Percentiles rank a stretch among this genome's conserved stretches.
Evolutionary conservation across 2,329 filamentous ascomycete species (phyloP).

Genomic region (Cordyceps tenuipes): DNA sequence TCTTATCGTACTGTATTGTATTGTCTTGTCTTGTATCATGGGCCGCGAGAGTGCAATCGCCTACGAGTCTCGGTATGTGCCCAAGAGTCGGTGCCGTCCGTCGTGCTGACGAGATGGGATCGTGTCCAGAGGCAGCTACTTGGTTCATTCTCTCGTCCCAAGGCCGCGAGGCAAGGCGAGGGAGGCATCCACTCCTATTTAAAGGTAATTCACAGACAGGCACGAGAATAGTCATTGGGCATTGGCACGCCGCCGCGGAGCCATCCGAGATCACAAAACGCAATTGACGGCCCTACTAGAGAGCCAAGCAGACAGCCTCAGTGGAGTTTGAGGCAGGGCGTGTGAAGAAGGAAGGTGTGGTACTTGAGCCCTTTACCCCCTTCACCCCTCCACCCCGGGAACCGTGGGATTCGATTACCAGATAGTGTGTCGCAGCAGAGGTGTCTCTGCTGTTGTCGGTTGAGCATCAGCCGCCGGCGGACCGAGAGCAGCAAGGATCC

Average conservation of each 20-base stretch:
- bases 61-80: too few relatives aligned
- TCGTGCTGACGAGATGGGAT: neutral
- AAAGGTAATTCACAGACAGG: neutral
- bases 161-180: neutral
- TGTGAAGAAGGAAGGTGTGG: neutral
- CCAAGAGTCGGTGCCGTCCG: neutral
- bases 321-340: conserved; percentile 3
- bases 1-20: too few relatives aligned
- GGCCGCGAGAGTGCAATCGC: too few relatives aligned
- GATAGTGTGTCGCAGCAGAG: neutral
- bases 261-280: conserved; percentile 10
- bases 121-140: neutral
- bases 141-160: neutral
- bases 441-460: too few relatives aligned
- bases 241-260: conserved; percentile 6
- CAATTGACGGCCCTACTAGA: neutral
- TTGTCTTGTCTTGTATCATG: too few relatives aligned
- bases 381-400: neutral
- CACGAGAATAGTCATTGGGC: neutral
- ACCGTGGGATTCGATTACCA: neutral
- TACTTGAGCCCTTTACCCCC: conserved; percentile 1
- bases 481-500: neutral
- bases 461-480: neutral
- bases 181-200: conserved; percentile 4
- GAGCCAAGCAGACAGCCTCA: conserved; percentile 7